phyloP scores from a whole-genome alignment of 208 protist genomes.

The Leishmania guyanensis region DNA sequence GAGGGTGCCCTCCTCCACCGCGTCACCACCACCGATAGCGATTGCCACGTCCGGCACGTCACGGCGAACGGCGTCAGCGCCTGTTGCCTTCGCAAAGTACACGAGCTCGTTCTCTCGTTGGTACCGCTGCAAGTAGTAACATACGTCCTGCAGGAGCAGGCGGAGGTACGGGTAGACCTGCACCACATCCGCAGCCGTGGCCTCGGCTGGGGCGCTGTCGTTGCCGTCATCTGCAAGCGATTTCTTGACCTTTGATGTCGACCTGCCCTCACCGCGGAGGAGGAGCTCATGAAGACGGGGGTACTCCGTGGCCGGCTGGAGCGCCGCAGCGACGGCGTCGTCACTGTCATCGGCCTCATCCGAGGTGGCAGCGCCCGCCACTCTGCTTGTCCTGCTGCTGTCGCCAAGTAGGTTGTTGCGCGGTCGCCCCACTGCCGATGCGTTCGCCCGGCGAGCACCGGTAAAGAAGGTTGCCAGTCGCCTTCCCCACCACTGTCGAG shows the following conservation, averaged over 20 bases:
- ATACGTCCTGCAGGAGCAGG: slow-evolving; percentile 40
- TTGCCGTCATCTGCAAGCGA: not conserved
- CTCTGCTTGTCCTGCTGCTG: not conserved
- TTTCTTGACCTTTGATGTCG: not conserved
- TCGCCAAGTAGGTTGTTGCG: not conserved
- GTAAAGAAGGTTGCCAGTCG: slow-evolving; percentile 17
- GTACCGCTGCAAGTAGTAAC: slow-evolving; percentile 40
- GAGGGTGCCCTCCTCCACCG: slow-evolving; percentile 2
- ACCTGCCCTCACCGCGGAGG: not conserved
- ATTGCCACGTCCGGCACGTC: slow-evolving; percentile 49
- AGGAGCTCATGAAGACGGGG: slow-evolving; percentile 26
- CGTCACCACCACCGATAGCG: slow-evolving; percentile 1
- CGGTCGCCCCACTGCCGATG: not conserved
- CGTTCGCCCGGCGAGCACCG: not conserved
- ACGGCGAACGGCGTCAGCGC: slow-evolving; percentile 39
- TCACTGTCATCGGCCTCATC: not conserved
- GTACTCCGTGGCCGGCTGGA: slow-evolving; percentile 16
- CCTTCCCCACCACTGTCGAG: slow-evolving; percentile 27
- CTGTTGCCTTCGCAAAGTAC: slow-evolving; percentile 44
- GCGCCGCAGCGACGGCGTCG: not conserved
- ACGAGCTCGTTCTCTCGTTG: slow-evolving; percentile 65
- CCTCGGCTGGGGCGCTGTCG: not conserved
- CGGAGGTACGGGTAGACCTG: slow-evolving; percentile 52
- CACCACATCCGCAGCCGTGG: slow-evolving; percentile 38
- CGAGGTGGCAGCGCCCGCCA: not conserved